Evolutionary conservation across 192 early-diverging fungal species (phyloP).

Genomic region (Glomus cerebriforme): DNA sequence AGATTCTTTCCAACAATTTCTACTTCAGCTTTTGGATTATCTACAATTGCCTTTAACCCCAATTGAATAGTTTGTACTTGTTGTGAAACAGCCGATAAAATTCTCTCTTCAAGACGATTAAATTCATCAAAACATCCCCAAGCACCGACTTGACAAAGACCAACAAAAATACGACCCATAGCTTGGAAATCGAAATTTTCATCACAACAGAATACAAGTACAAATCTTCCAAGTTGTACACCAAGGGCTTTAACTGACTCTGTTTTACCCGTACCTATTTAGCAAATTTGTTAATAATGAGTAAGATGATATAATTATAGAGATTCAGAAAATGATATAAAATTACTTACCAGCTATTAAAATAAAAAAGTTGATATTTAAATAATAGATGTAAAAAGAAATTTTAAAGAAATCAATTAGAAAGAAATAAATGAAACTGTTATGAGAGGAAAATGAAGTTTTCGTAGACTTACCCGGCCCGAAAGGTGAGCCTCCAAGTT

Average conservation of each 20-base stretch:
- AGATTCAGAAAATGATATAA: no score
- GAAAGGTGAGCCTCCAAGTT: constrained; percentile 96
- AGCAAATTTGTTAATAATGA: neutral
- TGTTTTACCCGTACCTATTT: constrained; percentile 94
- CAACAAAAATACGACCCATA: constrained; percentile 99
- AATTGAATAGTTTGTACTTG: constrained; percentile 99
- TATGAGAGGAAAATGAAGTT: neutral
- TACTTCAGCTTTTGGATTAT: constrained; percentile 76
- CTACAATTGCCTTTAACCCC: constrained; percentile 69
- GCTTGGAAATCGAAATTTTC: constrained; percentile 99
- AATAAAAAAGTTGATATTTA: neutral
- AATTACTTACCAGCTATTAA: neutral
- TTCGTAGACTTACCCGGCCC: constrained; percentile 53
- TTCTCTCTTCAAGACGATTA: constrained; percentile 97
- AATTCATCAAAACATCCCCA: constrained; percentile 99
- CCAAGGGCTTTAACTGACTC: constrained; percentile 99
- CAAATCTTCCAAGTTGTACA: constrained; percentile 82
- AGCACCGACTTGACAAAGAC: constrained; percentile 97
- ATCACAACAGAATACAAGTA: constrained; percentile 99
- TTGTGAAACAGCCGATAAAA: constrained; percentile 98
- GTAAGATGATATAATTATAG: no score
- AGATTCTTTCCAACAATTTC: constrained; percentile 92
- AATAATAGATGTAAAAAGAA: neutral
- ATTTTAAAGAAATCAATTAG: neutral
- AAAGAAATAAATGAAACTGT: neutral